Evolutionary conservation across 2,329 filamentous ascomycete species (phyloP).

Genomic region (Talaromyces funiculosus): DNA sequence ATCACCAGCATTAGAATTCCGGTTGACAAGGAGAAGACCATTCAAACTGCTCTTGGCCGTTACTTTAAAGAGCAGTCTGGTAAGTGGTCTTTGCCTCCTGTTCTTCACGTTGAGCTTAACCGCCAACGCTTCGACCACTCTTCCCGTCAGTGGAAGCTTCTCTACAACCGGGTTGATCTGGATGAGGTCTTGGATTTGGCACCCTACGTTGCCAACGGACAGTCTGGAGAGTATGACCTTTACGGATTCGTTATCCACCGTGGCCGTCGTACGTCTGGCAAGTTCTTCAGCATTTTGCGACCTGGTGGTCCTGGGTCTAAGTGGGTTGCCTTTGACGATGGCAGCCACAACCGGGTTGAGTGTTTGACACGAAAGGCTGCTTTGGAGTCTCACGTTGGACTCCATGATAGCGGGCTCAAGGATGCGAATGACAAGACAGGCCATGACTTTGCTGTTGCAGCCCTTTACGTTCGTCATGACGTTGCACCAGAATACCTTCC

Average conservation of each 20-base stretch:
- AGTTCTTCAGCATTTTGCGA: slow-evolving; percentile 56
- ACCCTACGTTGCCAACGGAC: slow-evolving; percentile 26
- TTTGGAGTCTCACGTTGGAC: slow-evolving; percentile 47
- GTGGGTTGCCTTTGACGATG: slow-evolving; percentile 57
- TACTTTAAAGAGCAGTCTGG: slow-evolving; percentile 32
- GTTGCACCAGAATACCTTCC: slow-evolving; percentile 37
- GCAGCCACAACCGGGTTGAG: slow-evolving; percentile 50
- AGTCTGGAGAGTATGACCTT: slow-evolving; percentile 47
- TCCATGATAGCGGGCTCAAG: slow-evolving; percentile 33
- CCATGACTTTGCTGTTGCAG: slow-evolving; percentile 50
- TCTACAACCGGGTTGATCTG: slow-evolving; percentile 52
- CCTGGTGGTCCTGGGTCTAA: slow-evolving; percentile 51
- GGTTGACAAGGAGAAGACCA: slow-evolving; percentile 33
- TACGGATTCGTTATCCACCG: slow-evolving; percentile 58
- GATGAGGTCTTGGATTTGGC: slow-evolving; percentile 50
- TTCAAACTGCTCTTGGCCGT: slow-evolving; percentile 30
- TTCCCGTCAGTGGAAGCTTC: slow-evolving; percentile 52
- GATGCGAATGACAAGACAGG: slow-evolving; percentile 38
- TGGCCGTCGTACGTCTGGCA: slow-evolving; percentile 52
- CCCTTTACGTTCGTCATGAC: slow-evolving; percentile 52
- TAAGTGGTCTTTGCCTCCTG: slow-evolving; percentile 42
- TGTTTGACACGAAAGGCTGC: slow-evolving; percentile 54
- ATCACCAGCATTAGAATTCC: slow-evolving; percentile 37
- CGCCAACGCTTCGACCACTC: slow-evolving; percentile 53
- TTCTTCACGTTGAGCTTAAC: slow-evolving; percentile 52